Percentiles rank a stretch among this genome's conserved stretches.
These are phyloP conservation scores for Suillus ampliporus DNA, from an alignment of 768 basidiomycete species.

Conservation along the genomic window DNA sequence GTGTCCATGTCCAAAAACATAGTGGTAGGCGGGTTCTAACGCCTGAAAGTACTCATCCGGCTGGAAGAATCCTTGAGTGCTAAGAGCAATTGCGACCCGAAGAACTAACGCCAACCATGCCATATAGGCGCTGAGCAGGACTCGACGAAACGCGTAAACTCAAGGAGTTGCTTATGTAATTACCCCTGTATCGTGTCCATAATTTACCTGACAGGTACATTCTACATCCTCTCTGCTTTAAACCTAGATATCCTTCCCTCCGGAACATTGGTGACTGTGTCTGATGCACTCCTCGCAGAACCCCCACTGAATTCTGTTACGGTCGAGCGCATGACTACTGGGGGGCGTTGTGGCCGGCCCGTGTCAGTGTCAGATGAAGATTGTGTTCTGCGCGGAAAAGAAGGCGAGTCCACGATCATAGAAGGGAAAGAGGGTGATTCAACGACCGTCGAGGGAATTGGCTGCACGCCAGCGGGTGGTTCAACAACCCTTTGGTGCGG, in stretches of 20 bases:
- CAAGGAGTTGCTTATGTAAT: neutral
- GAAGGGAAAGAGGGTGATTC: constrained; percentile 14
- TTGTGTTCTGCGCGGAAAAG: constrained; percentile 18
- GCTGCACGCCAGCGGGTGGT: constrained; percentile 13
- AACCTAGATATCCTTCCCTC: constrained; percentile 38
- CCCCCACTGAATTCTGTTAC: constrained; percentile 19
- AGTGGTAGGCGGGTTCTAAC: constrained; percentile 87
- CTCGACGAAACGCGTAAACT: neutral
- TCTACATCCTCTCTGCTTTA: constrained; percentile 36
- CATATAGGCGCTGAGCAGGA: neutral
- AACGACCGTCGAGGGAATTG: constrained; percentile 14
- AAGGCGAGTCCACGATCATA: constrained; percentile 22
- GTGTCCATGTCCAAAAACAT: constrained; percentile 90
- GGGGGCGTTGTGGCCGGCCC: constrained; percentile 36
- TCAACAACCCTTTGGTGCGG: constrained; percentile 8
- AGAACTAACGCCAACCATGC: constrained; percentile 23
- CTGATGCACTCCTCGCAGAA: neutral
- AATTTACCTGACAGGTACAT: neutral
- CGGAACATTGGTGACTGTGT: neutral
- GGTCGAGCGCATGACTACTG: constrained; percentile 19
- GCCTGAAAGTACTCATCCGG: constrained; percentile 98
- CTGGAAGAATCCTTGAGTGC: constrained; percentile 88
- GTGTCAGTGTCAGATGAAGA: constrained; percentile 29
- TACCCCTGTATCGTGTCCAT: neutral
- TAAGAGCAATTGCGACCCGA: constrained; percentile 67